These are phyloP conservation scores for Pyrenophora seminiperda DNA, from an alignment of 2,329 filamentous ascomycete species.

Conservation along the genomic window DNA sequence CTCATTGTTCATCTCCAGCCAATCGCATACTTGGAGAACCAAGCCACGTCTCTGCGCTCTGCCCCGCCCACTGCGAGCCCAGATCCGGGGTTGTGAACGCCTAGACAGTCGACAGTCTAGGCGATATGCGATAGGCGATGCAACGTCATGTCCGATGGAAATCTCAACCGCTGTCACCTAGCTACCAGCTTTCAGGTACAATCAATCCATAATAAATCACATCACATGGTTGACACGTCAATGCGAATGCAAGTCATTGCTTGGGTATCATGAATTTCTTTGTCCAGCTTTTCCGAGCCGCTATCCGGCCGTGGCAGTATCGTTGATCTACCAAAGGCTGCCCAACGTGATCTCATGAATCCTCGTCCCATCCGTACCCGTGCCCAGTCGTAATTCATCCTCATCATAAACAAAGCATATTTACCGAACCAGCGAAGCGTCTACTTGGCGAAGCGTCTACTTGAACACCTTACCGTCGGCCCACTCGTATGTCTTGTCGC, in stretches of 20 bases:
- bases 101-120: constrained; percentile 4
- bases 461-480: constrained; percentile 99
- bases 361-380: constrained; percentile 34
- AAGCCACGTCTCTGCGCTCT: constrained; percentile 11
- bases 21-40: constrained; percentile 10
- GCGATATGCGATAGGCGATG: constrained; percentile 2
- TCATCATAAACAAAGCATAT: constrained; percentile 37
- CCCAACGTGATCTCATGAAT: constrained; percentile 32
- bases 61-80: constrained; percentile 16
- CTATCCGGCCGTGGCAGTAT: constrained; percentile 33
- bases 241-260: neutral
- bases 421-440: constrained; percentile 32
- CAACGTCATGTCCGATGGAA: neutral
- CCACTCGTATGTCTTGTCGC: constrained; percentile 88
- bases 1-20: constrained; percentile 11
- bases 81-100: constrained; percentile 19
- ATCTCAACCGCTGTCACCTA: neutral
- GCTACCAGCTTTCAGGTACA: too few species aligned
- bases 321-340: constrained; percentile 33
- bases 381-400: constrained; percentile 45
- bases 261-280: constrained; percentile 34
- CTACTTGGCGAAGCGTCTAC: constrained; percentile 81
- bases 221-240: constrained; percentile 2
- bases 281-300: constrained; percentile 34
- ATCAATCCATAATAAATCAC: neutral